Conservation (phyloP, 2,329 filamentous ascomycete genomes). For the Xylariaceae sp. region DNA sequence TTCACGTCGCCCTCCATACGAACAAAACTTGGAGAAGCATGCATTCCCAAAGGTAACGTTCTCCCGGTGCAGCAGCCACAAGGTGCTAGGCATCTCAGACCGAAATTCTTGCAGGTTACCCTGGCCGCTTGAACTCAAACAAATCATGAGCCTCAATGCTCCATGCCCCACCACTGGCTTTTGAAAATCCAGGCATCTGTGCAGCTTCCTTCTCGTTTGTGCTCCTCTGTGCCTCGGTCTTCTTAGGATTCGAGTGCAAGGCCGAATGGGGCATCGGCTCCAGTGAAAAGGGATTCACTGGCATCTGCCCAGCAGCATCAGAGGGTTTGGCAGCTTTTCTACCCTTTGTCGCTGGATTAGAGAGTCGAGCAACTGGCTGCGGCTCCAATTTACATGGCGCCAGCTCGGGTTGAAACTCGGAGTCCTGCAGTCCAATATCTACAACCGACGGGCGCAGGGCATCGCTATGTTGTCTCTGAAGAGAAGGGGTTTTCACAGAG, state of each 20-base stretch:
- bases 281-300: constrained; percentile 30
- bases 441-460: too few relatives aligned
- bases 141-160: constrained; percentile 65
- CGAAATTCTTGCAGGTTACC: constrained; percentile 5
- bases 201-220: constrained; percentile 7
- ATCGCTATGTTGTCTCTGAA: too few relatives aligned
- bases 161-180: constrained; percentile 60
- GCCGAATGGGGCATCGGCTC: constrained; percentile 8
- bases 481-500: too few relatives aligned
- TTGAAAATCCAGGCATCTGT: constrained; percentile 40
- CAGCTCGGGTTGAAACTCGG: too few relatives aligned
- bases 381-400: background rate
- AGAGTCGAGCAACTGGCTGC: constrained; percentile 20
- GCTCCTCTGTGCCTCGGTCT: constrained; percentile 3
- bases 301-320: constrained; percentile 45
- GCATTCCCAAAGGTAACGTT: too few relatives aligned
- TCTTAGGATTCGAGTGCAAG: constrained; percentile 6
- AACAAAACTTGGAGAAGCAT: too few relatives aligned
- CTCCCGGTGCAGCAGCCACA: too few relatives aligned
- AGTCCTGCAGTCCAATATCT: too few relatives aligned
- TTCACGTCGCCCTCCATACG: too few relatives aligned
- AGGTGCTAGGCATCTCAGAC: too few relatives aligned
- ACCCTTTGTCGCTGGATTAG: constrained; percentile 48
- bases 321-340: constrained; percentile 49
- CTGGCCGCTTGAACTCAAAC: constrained; percentile 56